phyloP scores from a whole-genome alignment of 768 basidiomycete genomes.

The Termitomyces sp. region DNA sequence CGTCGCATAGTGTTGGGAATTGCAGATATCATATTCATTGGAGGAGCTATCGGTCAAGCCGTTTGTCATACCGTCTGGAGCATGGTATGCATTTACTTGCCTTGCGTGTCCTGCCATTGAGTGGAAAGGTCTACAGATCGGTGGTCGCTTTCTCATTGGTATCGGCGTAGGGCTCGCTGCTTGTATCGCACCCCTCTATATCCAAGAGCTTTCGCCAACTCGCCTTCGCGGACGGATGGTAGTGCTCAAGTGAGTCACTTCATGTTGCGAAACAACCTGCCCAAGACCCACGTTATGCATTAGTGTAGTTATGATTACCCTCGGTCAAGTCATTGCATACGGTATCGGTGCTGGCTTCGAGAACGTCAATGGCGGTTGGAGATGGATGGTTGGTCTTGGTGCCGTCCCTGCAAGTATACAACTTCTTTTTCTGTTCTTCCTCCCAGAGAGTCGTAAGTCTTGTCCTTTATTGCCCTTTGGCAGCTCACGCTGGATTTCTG shows the following conservation, averaged over 20 bases:
- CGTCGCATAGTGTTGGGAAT: conserved; percentile 58
- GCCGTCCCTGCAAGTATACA: conserved; percentile 65
- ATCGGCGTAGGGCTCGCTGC: conserved; percentile 71
- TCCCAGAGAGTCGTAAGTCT: conserved; percentile 74
- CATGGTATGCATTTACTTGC: conserved; percentile 42
- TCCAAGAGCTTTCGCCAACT: conserved; percentile 79
- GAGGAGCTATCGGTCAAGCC: conserved; percentile 68
- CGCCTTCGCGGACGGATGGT: conserved; percentile 73
- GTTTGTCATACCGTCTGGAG: conserved; percentile 64
- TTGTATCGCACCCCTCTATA: conserved; percentile 77
- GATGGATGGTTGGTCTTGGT: conserved; percentile 82
- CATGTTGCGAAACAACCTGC: neutral
- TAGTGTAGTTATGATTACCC: conserved; percentile 72
- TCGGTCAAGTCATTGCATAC: conserved; percentile 78
- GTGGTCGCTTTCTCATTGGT: conserved; percentile 71
- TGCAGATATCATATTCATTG: conserved; percentile 70
- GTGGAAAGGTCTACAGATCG: conserved; percentile 36
- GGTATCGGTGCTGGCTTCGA: conserved; percentile 66
- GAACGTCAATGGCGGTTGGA: conserved; percentile 60
- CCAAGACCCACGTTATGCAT: neutral
- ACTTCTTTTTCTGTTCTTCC: conserved; percentile 50
- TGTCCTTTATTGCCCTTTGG: neutral
- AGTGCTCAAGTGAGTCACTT: conserved; percentile 50
- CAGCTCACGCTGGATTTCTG: neutral
- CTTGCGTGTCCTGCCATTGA: neutral